Evolutionary conservation across 192 early-diverging fungal species (phyloP), one percentile per base, ranked within the genome.

Genomic region (Gonapodya prolifera): DNA sequence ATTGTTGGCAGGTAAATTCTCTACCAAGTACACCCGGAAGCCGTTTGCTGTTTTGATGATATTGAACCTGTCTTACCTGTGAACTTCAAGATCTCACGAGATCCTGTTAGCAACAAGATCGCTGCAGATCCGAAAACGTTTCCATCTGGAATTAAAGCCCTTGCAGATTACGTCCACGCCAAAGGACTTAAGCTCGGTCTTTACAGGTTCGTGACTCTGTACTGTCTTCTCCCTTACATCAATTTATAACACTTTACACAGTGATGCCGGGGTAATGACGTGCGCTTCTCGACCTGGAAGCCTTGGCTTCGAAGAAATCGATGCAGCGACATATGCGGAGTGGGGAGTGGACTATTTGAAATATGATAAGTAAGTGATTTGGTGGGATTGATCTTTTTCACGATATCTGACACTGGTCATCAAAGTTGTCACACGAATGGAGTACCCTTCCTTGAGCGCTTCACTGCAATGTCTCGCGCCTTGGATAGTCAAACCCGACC

Each of bases 291-390:
- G 83, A 69, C 84, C 83, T 2, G 89, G 88, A 1, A 84, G 82
- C 0, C 80, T 85, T 33, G 77, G 82, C 31, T 80, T 83, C 70
- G 88, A 87, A 74, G 69, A 79, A 0, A 35, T 77, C 32, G 89
- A 91, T 78, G 85, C 87, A 8, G 70, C 73, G 28, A 80, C 76
- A 33, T 89, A 83, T 80, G 85, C 87, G 8, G 33, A 35, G 1
- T 89, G 88, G 89, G 86, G 79, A 30, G 80, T 91, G 30, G 89
- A 91, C 79, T 90, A 84, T 80, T 78, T 89, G 8, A 91, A 91
- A 75, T 83, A 88, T 69, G 89, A 91, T 70, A 89, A 88, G 45
- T 91, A n/a, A n/a, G n/a, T n/a, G n/a, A n/a, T n/a, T n/a, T n/a
- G n/a, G n/a, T n/a, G n/a, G n/a, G n/a, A n/a, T n/a, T n/a, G n/a